Conservation (phyloP, 2,329 filamentous ascomycete genomes). For the Epichloe sylvatica region DNA sequence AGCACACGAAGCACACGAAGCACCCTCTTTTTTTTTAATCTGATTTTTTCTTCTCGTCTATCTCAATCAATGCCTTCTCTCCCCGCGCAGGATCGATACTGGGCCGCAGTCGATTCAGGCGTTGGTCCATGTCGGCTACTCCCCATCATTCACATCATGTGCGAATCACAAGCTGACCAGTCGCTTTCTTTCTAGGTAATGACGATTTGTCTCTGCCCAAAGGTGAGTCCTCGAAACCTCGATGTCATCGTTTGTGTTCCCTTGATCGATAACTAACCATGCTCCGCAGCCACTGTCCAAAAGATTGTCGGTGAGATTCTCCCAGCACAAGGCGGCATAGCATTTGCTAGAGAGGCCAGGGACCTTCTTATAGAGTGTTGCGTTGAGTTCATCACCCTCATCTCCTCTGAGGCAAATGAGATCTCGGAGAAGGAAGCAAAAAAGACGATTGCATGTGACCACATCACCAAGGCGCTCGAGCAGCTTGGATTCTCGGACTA, state of each 20-base stretch:
- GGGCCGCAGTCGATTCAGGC: slow-evolving; percentile 12
- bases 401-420: slow-evolving; percentile 97
- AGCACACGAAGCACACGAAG: not conserved
- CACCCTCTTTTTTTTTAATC: not conserved
- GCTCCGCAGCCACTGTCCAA: slow-evolving; percentile 47
- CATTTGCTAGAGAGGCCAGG: slow-evolving; percentile 88
- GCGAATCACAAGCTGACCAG: slow-evolving; percentile 17
- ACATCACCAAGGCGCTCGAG: slow-evolving; percentile 88
- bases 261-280: slow-evolving; percentile 15
- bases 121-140: slow-evolving; percentile 3
- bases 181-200: slow-evolving; percentile 31
- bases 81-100: slow-evolving; percentile 15
- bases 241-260: not conserved
- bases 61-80: slow-evolving; percentile 8
- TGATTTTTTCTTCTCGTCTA: not conserved
- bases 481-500: slow-evolving; percentile 90
- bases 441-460: slow-evolving; percentile 98
- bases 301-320: slow-evolving; percentile 93
- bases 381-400: slow-evolving; percentile 95
- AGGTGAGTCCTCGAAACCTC: slow-evolving; percentile 27
- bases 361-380: slow-evolving; percentile 97
- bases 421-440: slow-evolving; percentile 98
- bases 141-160: not conserved
- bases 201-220: slow-evolving; percentile 53
- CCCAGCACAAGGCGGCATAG: slow-evolving; percentile 56